phyloP scores from a whole-genome alignment of 345 rosid genomes.

The Limnanthes douglasii region DNA sequence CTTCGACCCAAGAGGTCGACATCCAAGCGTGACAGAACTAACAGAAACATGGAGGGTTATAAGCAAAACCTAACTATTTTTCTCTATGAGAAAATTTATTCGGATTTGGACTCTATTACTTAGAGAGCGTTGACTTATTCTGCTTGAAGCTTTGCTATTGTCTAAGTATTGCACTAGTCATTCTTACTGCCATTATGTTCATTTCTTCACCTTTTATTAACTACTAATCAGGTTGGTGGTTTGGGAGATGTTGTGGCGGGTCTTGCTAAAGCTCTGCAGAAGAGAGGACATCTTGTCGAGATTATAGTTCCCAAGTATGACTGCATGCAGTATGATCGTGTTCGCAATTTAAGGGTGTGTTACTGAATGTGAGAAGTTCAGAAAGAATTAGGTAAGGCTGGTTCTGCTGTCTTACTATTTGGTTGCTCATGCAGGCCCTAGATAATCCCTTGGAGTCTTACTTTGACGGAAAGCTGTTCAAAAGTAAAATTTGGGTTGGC shows the following conservation, averaged over 20 bases:
- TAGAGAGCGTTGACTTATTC: no score
- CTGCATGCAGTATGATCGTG: constrained; percentile 75
- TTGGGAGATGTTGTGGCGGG: constrained; percentile 96
- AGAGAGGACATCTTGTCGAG: constrained; percentile 90
- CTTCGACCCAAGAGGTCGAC: no score
- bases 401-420: constrained; percentile 1
- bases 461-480: constrained; percentile 69
- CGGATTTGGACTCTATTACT: no score
- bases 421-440: constrained; percentile 42
- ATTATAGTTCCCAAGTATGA: constrained; percentile 91
- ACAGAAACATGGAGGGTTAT: no score
- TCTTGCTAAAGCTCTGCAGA: constrained; percentile 86
- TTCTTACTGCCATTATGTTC: background rate
- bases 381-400: constrained; percentile 1
- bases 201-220: background rate
- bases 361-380: constrained; percentile 3
- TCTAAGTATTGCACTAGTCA: no score
- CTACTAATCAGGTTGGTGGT: constrained; percentile 69
- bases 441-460: constrained; percentile 74
- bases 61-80: no score
- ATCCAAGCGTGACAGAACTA: no score
- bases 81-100: no score
- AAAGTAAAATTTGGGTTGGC: constrained; percentile 92
- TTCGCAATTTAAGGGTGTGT: constrained; percentile 55
- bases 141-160: no score